Evolutionary conservation across 257 asterid species (phyloP), one percentile per base, ranked within the genome.

Genomic region (Leonotis leonurus): DNA sequence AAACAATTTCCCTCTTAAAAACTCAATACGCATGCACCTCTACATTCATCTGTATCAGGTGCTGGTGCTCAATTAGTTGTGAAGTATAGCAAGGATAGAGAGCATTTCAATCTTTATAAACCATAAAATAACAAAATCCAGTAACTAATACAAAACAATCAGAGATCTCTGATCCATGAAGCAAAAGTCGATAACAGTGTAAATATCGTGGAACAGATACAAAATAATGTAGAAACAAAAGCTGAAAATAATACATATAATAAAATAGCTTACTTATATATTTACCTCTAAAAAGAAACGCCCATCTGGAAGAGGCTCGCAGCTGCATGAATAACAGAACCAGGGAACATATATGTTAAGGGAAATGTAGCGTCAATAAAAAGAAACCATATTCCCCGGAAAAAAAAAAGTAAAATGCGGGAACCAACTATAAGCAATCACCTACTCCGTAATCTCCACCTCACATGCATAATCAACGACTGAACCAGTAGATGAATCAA

Each of bases 231-330:
- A 33, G 45, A 46, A 46, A 45, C 5, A 60, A n/a, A n/a, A n/a
- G n/a, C n/a, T n/a, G n/a, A n/a, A n/a, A 35, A 8, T 52, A 36
- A 33, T 33, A n/a, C 45, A 51, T 32, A n/a, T 26, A 65, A 62
- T 8, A 20, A 45, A 52, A 29, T 41, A 36, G 53, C 55, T 10
- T 18, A 65, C 37, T 40, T 13, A 58, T 62, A 48, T 18, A 64
- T 67, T 70, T 74, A 93, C 99, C 99, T 93, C 97, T 48, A 93
- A 78, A 78, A 85, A 89, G 81, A 93, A 93, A 62, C 99, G 95
- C 9, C 97, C 97, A 75, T 93, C 99, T 54, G 97, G 94, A 73
- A 93, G 96, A 67, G 97, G 97, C 74, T 93, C 99, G 56, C 96
- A 93, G 64, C 99, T 93, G 83, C 88, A 84, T 62, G 73, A 73